A percentile compares a stretch with the other conserved stretches of the same genome.
Evolutionary conservation across 768 basidiomycete species (phyloP).

Genomic region (Auriscalpium microsporum): DNA sequence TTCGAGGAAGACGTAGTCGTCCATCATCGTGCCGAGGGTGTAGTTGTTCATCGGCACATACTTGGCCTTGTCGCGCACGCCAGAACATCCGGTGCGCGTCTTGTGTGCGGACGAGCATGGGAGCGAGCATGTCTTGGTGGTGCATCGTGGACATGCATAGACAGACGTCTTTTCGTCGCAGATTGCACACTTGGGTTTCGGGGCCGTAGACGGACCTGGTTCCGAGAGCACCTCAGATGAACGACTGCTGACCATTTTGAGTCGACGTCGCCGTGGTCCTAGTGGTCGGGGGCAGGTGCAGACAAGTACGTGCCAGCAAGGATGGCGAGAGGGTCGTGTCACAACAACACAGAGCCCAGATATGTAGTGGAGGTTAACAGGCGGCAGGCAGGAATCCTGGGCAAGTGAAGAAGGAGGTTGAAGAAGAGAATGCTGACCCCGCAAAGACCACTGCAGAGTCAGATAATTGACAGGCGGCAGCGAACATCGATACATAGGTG

Average conservation of each 20-base stretch:
- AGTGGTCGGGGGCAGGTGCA: no score
- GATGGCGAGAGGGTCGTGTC: no score
- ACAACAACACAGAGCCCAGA: no score
- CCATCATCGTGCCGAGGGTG: constrained; percentile 80
- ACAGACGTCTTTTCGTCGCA: constrained; percentile 27
- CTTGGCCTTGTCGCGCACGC: constrained; percentile 61
- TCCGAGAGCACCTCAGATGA: background rate
- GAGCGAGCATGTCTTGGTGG: constrained; percentile 63
- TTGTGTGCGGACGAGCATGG: constrained; percentile 68
- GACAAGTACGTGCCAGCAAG: no score
- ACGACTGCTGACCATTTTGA: background rate
- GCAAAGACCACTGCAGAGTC: no score
- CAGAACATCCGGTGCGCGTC: constrained; percentile 48
- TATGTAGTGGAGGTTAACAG: no score
- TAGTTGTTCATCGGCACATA: constrained; percentile 81
- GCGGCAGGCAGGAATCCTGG: no score
- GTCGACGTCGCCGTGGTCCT: no score
- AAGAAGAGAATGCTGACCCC: no score
- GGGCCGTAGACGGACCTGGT: constrained; percentile 10
- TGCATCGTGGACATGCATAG: constrained; percentile 78
- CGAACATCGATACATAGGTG: no score
- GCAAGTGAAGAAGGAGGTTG: no score
- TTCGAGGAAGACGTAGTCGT: constrained; percentile 83
- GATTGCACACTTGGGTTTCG: constrained; percentile 7
- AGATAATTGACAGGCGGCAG: no score